Evolutionary conservation across 805 yeast species (phyloP), one percentile per base, ranked within the genome.

Genomic region (Metschnikowia vanudenii): DNA sequence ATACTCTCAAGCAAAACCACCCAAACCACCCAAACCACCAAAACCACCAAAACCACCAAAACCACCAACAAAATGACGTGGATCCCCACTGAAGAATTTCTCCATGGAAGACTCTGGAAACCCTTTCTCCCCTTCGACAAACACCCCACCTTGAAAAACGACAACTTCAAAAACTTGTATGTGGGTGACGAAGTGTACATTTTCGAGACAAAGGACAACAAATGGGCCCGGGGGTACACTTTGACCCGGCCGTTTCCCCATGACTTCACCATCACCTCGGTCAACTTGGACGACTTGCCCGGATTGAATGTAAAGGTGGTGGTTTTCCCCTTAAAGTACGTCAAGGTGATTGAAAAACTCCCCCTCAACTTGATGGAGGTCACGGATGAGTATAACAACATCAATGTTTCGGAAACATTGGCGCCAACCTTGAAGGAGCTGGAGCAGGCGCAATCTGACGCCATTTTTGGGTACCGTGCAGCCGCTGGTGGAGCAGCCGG

Each of bases 211-310:
- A 71, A 77, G 63, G 63, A 68, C 34, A 73, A 73, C 17, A 76
- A 76, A 51, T 89, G 96, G 96, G 88, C 82, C 19, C 74, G 96
- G 55, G 96, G 90, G 11, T 88, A 89, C 62, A 73, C 80, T 3
- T 68, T 85, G 30, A 69, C 84, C 32, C 76, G 81, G 48, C 91
- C 95, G 6, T 67, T 81, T 44, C 92, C 92, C 1, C 74, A 80
- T 28, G 88, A 84, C 59, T 85, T 81, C 63, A 71, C 77, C 36
- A 76, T 83, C 31, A 80, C 85, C 12, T 74, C 81, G 1, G 76
- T 80, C 22, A 78, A 80, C 53, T 69, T 81, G 52, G 87, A 84
- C 43, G 79, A 78, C 45, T 67, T 85, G 43, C 89, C 90, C 0
- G 82, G 79, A 35, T 67, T 72, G 44, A 75, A 74, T 40, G 65